These are phyloP conservation scores for Termitomyces sp. DNA, from an alignment of 768 basidiomycete species.

Conservation along the genomic window DNA sequence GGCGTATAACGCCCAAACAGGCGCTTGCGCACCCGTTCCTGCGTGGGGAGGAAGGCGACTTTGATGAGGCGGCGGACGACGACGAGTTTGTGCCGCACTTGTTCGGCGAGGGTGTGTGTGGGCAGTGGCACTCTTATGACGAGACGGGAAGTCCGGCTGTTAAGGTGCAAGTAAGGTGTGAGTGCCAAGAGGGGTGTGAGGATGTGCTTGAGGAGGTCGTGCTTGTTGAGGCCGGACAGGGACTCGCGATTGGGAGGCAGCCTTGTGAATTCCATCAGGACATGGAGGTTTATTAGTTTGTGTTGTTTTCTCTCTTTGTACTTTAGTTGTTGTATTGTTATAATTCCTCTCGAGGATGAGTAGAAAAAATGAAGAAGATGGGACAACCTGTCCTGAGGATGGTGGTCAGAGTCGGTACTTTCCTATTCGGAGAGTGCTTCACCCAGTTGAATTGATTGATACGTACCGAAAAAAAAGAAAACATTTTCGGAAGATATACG, in stretches of 20 bases:
- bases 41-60: slow-evolving; percentile 24
- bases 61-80: slow-evolving; percentile 38
- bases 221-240: slow-evolving; percentile 35
- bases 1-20: slow-evolving; percentile 67
- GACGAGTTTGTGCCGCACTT: slow-evolving; percentile 68
- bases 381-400: not conserved
- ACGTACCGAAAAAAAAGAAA: not conserved
- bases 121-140: slow-evolving; percentile 53
- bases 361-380: not conserved
- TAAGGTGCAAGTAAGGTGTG: slow-evolving; percentile 31
- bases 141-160: slow-evolving; percentile 51
- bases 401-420: too few species aligned
- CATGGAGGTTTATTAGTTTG: slow-evolving; percentile 16
- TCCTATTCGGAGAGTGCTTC: not conserved
- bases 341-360: not conserved
- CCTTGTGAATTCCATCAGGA: slow-evolving; percentile 59
- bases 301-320: not conserved
- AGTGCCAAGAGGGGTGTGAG: slow-evolving; percentile 21
- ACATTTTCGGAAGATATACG: too few species aligned
- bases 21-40: slow-evolving; percentile 83
- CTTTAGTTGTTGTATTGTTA: slow-evolving; percentile 3
- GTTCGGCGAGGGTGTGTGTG: slow-evolving; percentile 56
- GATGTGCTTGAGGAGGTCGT: slow-evolving; percentile 23
- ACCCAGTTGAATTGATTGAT: not conserved
- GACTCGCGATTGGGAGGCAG: slow-evolving; percentile 51